phyloP scores from a whole-genome alignment of 225 moss, liverwort and hornwort species.

The Straminergon stramineum region DNA sequence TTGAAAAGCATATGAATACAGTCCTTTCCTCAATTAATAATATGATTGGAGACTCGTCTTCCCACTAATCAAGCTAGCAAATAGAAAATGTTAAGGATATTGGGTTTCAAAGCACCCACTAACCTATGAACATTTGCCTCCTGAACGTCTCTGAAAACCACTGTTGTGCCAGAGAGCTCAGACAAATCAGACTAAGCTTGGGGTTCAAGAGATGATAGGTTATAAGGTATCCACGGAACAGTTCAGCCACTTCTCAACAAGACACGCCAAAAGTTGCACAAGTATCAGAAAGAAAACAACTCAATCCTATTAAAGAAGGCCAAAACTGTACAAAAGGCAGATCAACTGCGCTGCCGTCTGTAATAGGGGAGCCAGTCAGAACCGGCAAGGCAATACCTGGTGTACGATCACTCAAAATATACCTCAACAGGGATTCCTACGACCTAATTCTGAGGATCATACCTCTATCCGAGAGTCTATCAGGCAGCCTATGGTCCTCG shows the following conservation, averaged over 20 bases:
- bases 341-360: slow-evolving; percentile 8
- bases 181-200: background rate
- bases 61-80: background rate
- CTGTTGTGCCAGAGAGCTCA: background rate
- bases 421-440: background rate
- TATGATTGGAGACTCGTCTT: background rate
- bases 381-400: background rate
- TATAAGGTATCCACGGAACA: background rate
- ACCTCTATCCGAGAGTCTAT: background rate
- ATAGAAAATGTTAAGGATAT: no score
- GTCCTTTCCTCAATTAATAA: background rate
- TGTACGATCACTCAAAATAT: background rate
- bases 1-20: background rate
- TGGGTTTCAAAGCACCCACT: background rate
- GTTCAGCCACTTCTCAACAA: background rate
- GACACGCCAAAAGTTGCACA: background rate
- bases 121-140: background rate
- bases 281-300: background rate
- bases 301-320: background rate
- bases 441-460: background rate
- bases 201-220: background rate
- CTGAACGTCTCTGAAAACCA: background rate
- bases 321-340: slow-evolving; percentile 32
- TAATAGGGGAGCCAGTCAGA: background rate
- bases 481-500: background rate